Evolutionary conservation across 768 basidiomycete species (phyloP), one percentile per base, ranked within the genome.

Genomic region (Pulveroboletus frians): DNA sequence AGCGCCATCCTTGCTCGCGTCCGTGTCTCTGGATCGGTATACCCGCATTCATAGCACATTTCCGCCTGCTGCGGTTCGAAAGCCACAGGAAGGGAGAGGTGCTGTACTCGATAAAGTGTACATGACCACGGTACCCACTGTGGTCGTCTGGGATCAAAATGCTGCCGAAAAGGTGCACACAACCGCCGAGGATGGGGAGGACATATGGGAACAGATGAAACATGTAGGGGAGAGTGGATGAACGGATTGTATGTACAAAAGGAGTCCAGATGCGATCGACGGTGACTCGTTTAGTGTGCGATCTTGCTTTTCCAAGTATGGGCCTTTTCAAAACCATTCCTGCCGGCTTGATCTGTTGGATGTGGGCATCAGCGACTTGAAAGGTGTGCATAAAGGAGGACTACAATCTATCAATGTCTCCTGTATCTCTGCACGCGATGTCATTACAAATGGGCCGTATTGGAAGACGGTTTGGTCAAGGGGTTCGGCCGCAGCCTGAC

Each of bases 261-360:
- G 23, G 23, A 6, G 23, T 26, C 23, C 2, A 37, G 7, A 8
- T 17, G 14, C 9, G 8, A 47, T 35, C 26, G 30, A 26, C 42
- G 20, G 9, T 10, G 17, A 21, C 29, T 35, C 13, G 9, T 21
- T 58, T 48, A 58, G 31, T 65, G 54, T 4, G 79, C 92, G 58
- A 93, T 92, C 63, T 84, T 75, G 59, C 88, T 91, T 70, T 84
- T 79, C 95, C 94, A 98, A 14, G 74, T 83, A 54, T 82, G 84
- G 7, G 84, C 93, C 55, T 82, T 84, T 69, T 97, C 95, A 65
- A 97, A 97, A 4, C 95, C 95, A 61, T 97, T 96, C 56, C 60
- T 69, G 31, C 83, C 87, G 36, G 71, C 66, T 69, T 82, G 87
- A 64, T 90, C 85, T 90, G 21, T 51, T 30, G 47, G 39, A 52